Conservation (phyloP, 2,329 filamentous ascomycete genomes). For the Fusarium marasasianum region DNA sequence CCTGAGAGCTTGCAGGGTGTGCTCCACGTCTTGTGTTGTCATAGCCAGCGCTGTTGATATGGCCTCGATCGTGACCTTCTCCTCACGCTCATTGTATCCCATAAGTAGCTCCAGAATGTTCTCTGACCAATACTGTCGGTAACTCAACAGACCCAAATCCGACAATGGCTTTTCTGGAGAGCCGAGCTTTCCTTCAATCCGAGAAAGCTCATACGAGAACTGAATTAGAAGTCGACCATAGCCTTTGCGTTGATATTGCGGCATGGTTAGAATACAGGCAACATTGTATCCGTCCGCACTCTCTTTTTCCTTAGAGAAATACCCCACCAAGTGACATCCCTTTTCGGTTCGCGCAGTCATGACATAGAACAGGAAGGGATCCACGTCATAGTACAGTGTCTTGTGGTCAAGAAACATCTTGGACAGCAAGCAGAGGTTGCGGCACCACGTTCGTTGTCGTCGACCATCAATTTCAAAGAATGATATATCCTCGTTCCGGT, state of each 20-base stretch:
- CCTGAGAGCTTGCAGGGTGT: slow-evolving; percentile 91
- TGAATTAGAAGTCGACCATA: slow-evolving; percentile 94
- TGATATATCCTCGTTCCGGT: slow-evolving; percentile 90
- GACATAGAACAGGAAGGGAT: slow-evolving; percentile 98
- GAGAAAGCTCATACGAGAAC: slow-evolving; percentile 96
- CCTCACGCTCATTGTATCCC: slow-evolving; percentile 72
- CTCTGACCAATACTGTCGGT: slow-evolving; percentile 98
- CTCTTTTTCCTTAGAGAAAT: slow-evolving; percentile 99
- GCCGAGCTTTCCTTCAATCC: slow-evolving; percentile 92
- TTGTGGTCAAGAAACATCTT: slow-evolving; percentile 99
- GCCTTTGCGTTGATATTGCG: slow-evolving; percentile 94
- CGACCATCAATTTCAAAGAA: slow-evolving; percentile 98
- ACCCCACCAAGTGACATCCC: slow-evolving; percentile 97
- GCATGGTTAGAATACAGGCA: slow-evolving; percentile 95
- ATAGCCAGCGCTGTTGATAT: slow-evolving; percentile 84
- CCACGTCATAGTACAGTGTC: slow-evolving; percentile 99
- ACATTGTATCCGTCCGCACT: slow-evolving; percentile 97
- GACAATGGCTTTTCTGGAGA: slow-evolving; percentile 97
- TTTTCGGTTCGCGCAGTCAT: slow-evolving; percentile 91
- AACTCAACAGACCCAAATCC: slow-evolving; percentile 91
- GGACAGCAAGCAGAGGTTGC: slow-evolving; percentile 91
- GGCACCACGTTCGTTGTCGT: slow-evolving; percentile 93
- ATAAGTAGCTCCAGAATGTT: slow-evolving; percentile 89
- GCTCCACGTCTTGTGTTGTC: slow-evolving; percentile 97
- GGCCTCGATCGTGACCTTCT: slow-evolving; percentile 84